phyloP scores from a whole-genome alignment of 2,329 filamentous ascomycete species.

The Arachnopeziza araneosa region DNA sequence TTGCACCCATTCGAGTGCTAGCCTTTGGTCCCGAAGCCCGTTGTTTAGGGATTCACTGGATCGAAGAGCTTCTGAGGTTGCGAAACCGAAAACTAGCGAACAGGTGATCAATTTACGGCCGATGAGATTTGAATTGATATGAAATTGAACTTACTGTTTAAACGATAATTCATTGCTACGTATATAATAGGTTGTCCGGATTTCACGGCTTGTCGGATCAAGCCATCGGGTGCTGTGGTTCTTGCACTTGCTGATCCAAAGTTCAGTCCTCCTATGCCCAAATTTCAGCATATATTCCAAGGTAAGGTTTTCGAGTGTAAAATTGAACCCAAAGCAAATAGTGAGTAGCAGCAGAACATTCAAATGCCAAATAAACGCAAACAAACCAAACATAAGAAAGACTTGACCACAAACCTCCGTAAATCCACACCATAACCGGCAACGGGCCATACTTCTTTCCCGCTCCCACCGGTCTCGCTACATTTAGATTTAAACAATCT shows the following conservation, averaged over 20 bases:
- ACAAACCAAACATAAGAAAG: too few species aligned
- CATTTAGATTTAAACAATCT: constrained; percentile 56
- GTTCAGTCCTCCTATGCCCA: constrained; percentile 11
- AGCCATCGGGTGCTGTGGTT: constrained; percentile 35
- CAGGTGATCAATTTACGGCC: background rate
- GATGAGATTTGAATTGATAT: background rate
- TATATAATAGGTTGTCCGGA: constrained; percentile 47
- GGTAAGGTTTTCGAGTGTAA: too few species aligned
- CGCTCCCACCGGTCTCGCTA: constrained; percentile 47
- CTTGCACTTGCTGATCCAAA: constrained; percentile 12
- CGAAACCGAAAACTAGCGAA: constrained; percentile 61
- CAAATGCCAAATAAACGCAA: too few species aligned
- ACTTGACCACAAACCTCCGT: constrained; percentile 42
- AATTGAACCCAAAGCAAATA: too few species aligned
- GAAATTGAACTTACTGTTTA: constrained; percentile 14
- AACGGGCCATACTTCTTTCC: constrained; percentile 38
- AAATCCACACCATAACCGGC: constrained; percentile 65
- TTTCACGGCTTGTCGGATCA: constrained; percentile 41
- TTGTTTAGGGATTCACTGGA: constrained; percentile 26
- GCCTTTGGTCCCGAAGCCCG: constrained; percentile 55
- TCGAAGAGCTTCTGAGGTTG: constrained; percentile 48
- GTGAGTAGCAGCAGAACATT: too few species aligned
- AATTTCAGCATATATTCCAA: too few species aligned
- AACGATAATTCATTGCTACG: constrained; percentile 52
- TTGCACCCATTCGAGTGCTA: constrained; percentile 53